phyloP scores from a whole-genome alignment of 1,284 basidiomycete species.

The Erythrobasidium hasegawianum region DNA sequence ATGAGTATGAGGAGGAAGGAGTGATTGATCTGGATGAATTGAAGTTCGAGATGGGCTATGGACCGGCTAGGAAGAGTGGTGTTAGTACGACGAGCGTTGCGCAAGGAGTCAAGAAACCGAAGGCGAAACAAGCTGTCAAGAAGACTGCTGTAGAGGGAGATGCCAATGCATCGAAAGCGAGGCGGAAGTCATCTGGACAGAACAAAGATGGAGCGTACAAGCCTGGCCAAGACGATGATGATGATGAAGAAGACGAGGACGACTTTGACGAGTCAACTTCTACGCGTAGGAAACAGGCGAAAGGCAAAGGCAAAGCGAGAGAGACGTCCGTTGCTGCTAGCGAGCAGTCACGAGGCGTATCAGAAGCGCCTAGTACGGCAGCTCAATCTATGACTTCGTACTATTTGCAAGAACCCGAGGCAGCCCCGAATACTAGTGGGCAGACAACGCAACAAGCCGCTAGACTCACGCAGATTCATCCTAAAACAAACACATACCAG shows the following conservation, averaged over 20 bases:
- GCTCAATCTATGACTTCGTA: constrained; percentile 19
- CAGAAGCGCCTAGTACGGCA: constrained; percentile 13
- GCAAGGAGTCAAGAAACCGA: constrained; percentile 8
- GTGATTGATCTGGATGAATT: constrained; percentile 5
- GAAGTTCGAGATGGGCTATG: constrained; percentile 8
- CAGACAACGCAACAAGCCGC: too few relatives aligned
- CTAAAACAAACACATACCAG: constrained; percentile 24
- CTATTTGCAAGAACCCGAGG: constrained; percentile 26
- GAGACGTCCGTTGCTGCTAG: constrained; percentile 8
- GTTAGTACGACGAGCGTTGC: neutral
- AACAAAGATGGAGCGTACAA: constrained; percentile 1
- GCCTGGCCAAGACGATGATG: constrained; percentile 11
- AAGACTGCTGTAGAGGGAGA: neutral
- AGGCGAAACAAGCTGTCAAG: constrained; percentile 6
- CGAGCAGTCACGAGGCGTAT: neutral
- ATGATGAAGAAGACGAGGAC: constrained; percentile 15
- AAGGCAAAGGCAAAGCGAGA: neutral
- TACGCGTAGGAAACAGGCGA: neutral
- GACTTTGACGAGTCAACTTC: neutral
- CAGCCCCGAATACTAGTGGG: neutral
- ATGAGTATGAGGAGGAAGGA: neutral
- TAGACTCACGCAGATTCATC: constrained; percentile 11
- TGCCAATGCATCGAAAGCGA: neutral
- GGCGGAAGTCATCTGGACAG: constrained; percentile 8
- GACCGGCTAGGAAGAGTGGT: neutral